phyloP scores from a whole-genome alignment of 164 flowering plant species.

The Umbellularia californica region DNA sequence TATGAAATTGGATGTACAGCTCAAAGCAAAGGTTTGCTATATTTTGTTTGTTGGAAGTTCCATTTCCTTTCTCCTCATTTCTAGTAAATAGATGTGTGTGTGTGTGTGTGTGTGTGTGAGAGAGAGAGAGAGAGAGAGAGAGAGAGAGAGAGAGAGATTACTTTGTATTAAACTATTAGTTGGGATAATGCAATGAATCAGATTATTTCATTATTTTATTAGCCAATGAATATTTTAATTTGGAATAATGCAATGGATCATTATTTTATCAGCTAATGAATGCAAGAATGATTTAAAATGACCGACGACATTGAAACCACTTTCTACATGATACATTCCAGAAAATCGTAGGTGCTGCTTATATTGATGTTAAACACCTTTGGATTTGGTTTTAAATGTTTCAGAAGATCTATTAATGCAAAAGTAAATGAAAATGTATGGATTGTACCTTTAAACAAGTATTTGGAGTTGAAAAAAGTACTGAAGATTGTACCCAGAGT shows the following conservation, averaged over 20 bases:
- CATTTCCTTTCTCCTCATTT: too few relatives aligned
- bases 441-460: background rate
- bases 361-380: background rate
- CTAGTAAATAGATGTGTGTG: too few relatives aligned
- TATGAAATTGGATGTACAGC: slow-evolving; percentile 51
- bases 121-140: too few relatives aligned
- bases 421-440: background rate
- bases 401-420: background rate
- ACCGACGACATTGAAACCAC: background rate
- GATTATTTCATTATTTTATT: too few relatives aligned
- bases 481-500: too few relatives aligned
- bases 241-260: background rate
- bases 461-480: too few relatives aligned
- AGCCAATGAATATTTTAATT: too few relatives aligned
- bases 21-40: slow-evolving; percentile 65
- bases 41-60: background rate
- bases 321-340: background rate
- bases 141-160: background rate
- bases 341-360: background rate
- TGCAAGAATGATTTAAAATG: background rate
- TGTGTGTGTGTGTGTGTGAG: too few relatives aligned
- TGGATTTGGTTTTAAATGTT: background rate
- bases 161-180: background rate
- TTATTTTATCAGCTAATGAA: background rate
- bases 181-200: too few relatives aligned